Evolutionary conservation across 257 asterid genomes (phyloP), one percentile per base, ranked within the genome.

Genomic region (Fraxinus americana): DNA sequence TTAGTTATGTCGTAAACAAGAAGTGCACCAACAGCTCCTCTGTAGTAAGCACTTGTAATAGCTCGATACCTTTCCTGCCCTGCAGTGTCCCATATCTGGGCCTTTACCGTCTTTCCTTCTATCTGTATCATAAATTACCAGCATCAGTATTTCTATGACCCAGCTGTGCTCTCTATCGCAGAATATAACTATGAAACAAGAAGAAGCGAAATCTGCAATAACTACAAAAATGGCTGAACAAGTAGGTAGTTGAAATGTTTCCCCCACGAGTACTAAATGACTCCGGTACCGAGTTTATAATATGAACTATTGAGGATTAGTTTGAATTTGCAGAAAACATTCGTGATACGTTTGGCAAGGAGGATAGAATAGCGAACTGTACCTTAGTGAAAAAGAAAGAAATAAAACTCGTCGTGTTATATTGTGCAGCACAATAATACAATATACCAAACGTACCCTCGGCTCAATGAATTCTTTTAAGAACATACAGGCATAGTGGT

Each of bases 41-140:
- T 68, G n/a, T 77, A 77, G 68, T 68, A 77, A 12, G 82, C 82
- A 39, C 82, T 78, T 16, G 82, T 78, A 36, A 78, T 78, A 27
- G 82, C 82, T 29, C 82, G 77, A 48, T 78, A 78, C 29, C 82
- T 78, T 72, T 78, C 82, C 27, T 78, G 82, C 13, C 82, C 82
- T 19, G 82, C 82, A 10, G 82, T 78, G 41, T 78, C 82, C 82
- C 82, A 78, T 72, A 78, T 78, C 16, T 78, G 82, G 25, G 82
- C 78, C 63, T 78, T 78, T 21, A 78, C 63, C 0, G 82, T 78
- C 82, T 78, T 78, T 38, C 82, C 77, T 72, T 78, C 82, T 63
- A 78, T 66, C 82, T 80, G 76, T 82, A 72, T 77, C 68, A 43
- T 27, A 27, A 41, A n/a, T 34, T 13, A 36, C 73, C 11, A 70